These are phyloP conservation scores for Remersonia thermophila DNA, from an alignment of 2,329 filamentous ascomycete genomes.

Conservation along the genomic window DNA sequence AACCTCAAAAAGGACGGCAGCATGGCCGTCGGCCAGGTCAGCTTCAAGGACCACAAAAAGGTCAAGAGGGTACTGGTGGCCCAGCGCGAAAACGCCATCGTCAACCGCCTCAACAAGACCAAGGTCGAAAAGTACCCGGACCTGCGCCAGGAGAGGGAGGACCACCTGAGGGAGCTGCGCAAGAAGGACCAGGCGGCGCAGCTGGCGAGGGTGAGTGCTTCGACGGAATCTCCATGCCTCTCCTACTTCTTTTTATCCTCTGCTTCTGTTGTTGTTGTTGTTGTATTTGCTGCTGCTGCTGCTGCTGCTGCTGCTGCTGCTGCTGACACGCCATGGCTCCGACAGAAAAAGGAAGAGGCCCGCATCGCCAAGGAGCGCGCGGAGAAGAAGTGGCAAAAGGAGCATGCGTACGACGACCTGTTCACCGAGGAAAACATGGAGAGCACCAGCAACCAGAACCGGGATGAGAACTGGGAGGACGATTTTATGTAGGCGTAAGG, in stretches of 20 bases:
- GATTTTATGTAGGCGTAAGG: slow-evolving; percentile 75
- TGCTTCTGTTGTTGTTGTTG: no score
- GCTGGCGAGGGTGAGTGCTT: slow-evolving; percentile 43
- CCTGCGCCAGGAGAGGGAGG: slow-evolving; percentile 69
- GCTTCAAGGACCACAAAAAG: slow-evolving; percentile 79
- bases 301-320: no score
- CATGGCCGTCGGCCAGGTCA: slow-evolving; percentile 19
- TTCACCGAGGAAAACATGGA: slow-evolving; percentile 74
- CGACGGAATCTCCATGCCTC: neutral
- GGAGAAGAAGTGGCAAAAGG: slow-evolving; percentile 86
- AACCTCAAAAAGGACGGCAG: slow-evolving; percentile 25
- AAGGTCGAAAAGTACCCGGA: slow-evolving; percentile 81
- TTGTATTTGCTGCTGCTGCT: no score
- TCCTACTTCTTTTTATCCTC: no score
- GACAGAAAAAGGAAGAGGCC: slow-evolving; percentile 66
- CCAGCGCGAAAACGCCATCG: slow-evolving; percentile 72
- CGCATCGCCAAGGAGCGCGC: slow-evolving; percentile 65
- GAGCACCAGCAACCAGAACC: slow-evolving; percentile 71
- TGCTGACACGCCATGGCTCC: no score
- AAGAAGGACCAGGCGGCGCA: slow-evolving; percentile 54
- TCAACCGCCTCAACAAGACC: slow-evolving; percentile 98
- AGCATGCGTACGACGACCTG: slow-evolving; percentile 94
- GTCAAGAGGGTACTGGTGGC: slow-evolving; percentile 74
- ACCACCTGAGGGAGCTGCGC: slow-evolving; percentile 57
- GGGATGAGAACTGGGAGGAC: slow-evolving; percentile 64